Percentiles rank a stretch among this genome's conserved stretches.
phyloP scores from a whole-genome alignment of 441 rosid genomes.

The Jatropha podagrica region DNA sequence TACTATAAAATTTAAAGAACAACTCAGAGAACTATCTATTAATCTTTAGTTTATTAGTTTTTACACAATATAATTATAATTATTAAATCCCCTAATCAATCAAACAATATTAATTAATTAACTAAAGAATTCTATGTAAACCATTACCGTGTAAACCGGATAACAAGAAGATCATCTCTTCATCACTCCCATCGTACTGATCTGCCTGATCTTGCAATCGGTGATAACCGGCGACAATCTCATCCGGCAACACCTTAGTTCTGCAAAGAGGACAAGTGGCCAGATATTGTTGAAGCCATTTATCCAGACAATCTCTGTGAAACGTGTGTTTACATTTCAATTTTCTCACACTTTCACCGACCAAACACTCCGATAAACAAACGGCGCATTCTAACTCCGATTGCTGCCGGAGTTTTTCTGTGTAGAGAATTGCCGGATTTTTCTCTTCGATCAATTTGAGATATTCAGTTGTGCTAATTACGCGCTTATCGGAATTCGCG shows the following conservation, averaged over 20 bases:
- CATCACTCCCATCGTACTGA: slow-evolving; percentile 38
- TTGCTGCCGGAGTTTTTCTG: slow-evolving; percentile 4
- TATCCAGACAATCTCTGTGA: slow-evolving; percentile 52
- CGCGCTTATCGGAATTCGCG: neutral
- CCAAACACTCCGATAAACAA: slow-evolving; percentile 42
- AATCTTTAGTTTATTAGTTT: neutral
- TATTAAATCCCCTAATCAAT: too few relatives aligned
- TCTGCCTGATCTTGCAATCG: slow-evolving; percentile 17
- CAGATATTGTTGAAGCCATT: slow-evolving; percentile 40
- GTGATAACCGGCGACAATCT: slow-evolving; percentile 33
- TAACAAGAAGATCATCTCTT: slow-evolving; percentile 36
- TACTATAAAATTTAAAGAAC: too few relatives aligned
- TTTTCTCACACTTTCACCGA: slow-evolving; percentile 42
- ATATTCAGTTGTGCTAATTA: slow-evolving; percentile 30
- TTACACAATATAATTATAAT: neutral
- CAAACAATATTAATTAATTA: neutral
- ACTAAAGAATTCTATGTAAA: slow-evolving; percentile 18
- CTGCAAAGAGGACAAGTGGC: slow-evolving; percentile 62
- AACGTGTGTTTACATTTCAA: slow-evolving; percentile 44
- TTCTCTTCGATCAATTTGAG: slow-evolving; percentile 38
- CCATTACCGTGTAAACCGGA: slow-evolving; percentile 36
- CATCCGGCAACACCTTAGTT: slow-evolving; percentile 49
- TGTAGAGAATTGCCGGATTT: slow-evolving; percentile 35
- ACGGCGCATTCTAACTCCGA: slow-evolving; percentile 39
- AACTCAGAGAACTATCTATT: too few relatives aligned